These are phyloP conservation scores for Sclerotinia borealis DNA, from an alignment of 2,329 filamentous ascomycete genomes.

Conservation along the genomic window DNA sequence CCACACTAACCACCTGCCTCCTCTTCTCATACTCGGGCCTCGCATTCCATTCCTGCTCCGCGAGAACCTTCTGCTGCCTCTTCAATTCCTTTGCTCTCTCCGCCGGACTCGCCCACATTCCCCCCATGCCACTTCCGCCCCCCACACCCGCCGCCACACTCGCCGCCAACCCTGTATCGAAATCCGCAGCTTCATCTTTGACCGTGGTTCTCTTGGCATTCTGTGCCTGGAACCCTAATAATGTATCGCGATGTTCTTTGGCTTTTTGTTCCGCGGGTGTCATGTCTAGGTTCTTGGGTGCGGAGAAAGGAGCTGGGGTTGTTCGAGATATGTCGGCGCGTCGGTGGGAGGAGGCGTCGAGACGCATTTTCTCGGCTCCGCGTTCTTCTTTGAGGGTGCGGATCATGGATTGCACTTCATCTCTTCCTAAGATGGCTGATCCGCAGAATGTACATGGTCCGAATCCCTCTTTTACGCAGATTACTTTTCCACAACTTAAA, in stretches of 20 bases:
- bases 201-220: slow-evolving; percentile 64
- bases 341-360: slow-evolving; percentile 65
- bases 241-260: slow-evolving; percentile 58
- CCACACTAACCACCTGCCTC: slow-evolving; percentile 61
- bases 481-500: slow-evolving; percentile 84
- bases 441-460: slow-evolving; percentile 92
- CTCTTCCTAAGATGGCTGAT: slow-evolving; percentile 60
- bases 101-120: slow-evolving; percentile 61
- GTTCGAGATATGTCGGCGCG: slow-evolving; percentile 58
- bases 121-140: slow-evolving; percentile 32
- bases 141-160: slow-evolving; percentile 19
- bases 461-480: slow-evolving; percentile 89
- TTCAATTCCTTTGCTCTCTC: slow-evolving; percentile 64
- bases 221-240: slow-evolving; percentile 62
- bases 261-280: slow-evolving; percentile 42
- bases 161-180: slow-evolving; percentile 46
- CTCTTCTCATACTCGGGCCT: slow-evolving; percentile 67
- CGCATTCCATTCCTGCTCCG: slow-evolving; percentile 63
- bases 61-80: slow-evolving; percentile 60
- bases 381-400: slow-evolving; percentile 76
- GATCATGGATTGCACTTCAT: slow-evolving; percentile 82
- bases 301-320: slow-evolving; percentile 55
- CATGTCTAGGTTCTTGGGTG: slow-evolving; percentile 34
- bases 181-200: slow-evolving; percentile 64
- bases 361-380: slow-evolving; percentile 78